These are phyloP conservation scores for Nematocida homosporus DNA, from an alignment of 371 early-diverging fungal species.

Conservation along the genomic window DNA sequence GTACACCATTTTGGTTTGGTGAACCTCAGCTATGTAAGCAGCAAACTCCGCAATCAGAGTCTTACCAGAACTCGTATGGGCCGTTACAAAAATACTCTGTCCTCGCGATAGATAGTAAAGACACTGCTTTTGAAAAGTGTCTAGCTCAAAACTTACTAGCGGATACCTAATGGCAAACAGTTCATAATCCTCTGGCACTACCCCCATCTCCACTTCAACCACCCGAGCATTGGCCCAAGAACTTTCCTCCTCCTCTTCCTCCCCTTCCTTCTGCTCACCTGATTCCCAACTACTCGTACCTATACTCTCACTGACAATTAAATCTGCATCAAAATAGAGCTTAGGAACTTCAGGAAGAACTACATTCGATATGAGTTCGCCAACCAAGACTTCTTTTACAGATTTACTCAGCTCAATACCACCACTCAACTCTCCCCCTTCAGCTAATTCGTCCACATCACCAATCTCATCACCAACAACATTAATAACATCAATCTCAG, in stretches of 20 bases:
- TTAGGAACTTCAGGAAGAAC: conserved; percentile 10
- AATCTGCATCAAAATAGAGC: conserved; percentile 8
- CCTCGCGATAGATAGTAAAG: conserved; percentile 86
- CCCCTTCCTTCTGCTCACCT: background rate
- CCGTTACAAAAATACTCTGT: conserved; percentile 92
- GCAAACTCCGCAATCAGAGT: conserved; percentile 98
- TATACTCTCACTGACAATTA: background rate
- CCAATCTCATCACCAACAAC: no score
- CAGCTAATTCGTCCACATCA: no score
- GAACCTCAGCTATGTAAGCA: conserved; percentile 73
- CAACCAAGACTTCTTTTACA: conserved; percentile 4
- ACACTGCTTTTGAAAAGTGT: conserved; percentile 94
- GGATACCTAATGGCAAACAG: conserved; percentile 36
- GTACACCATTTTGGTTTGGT: conserved; percentile 76
- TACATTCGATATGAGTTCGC: conserved; percentile 5
- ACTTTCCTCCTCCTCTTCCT: background rate
- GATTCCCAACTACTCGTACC: background rate
- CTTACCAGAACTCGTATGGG: conserved; percentile 98
- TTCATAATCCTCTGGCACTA: conserved; percentile 26
- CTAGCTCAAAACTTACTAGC: conserved; percentile 76
- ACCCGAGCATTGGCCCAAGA: conserved; percentile 1
- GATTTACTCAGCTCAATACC: conserved; percentile 4
- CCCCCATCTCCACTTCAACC: conserved; percentile 25
- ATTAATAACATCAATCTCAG: no score
- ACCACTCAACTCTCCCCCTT: no score